Evolutionary conservation across 179 eudicot species (phyloP).

Genomic region (Drosera spatulata): DNA sequence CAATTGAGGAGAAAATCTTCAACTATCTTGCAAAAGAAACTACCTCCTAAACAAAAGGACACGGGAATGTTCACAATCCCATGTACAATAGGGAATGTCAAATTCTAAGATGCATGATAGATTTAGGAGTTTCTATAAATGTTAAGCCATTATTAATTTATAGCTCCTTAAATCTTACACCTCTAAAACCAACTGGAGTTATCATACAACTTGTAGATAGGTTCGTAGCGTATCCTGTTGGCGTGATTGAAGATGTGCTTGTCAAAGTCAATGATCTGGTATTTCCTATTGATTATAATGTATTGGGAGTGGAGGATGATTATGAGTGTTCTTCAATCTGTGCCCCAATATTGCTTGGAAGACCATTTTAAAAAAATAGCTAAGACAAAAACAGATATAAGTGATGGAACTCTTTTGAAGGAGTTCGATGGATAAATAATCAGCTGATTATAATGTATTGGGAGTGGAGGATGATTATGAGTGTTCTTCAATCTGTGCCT

Average conservation of each 20-base stretch:
- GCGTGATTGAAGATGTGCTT: conserved; percentile 11
- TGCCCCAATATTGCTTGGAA: conserved; percentile 1
- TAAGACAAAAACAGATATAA: conserved; percentile 3
- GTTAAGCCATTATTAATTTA: not conserved
- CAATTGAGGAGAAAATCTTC: conserved; percentile 1
- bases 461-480: conserved; percentile 8
- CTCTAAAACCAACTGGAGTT: not conserved
- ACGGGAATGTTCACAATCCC: conserved; percentile 6
- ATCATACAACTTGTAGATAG: not conserved
- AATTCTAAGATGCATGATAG: conserved; percentile 2
- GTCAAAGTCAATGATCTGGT: conserved; percentile 6
- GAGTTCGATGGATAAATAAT: too few species aligned
- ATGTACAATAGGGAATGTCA: not conserved
- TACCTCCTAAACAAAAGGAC: conserved; percentile 8
- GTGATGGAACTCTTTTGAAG: too few species aligned
- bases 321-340: not conserved
- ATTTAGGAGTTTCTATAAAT: conserved; percentile 5
- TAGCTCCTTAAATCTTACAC: not conserved
- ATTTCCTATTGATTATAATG: conserved; percentile 6
- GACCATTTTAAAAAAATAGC: too few species aligned
- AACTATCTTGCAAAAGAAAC: conserved; percentile 1
- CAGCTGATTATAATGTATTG: conserved; percentile 7
- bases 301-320: conserved; percentile 10
- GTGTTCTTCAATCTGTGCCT: conserved; percentile 1
- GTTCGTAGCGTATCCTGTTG: conserved; percentile 6